phyloP scores from a whole-genome alignment of 441 rosid species.

The Jatropha podagrica region DNA sequence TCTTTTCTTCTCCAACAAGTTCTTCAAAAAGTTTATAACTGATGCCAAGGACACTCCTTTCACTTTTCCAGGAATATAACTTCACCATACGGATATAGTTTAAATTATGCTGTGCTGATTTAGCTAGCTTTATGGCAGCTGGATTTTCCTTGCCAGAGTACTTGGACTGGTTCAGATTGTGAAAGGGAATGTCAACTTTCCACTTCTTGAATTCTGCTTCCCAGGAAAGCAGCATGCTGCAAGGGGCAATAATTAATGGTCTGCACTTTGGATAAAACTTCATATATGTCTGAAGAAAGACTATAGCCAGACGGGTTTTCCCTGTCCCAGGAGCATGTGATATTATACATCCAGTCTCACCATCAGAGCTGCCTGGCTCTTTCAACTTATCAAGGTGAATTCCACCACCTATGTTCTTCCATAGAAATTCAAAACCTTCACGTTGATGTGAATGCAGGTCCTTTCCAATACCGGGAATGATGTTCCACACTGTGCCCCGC shows the following conservation, averaged over 20 bases:
- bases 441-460: constrained; percentile 62
- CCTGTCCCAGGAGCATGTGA: constrained; percentile 92
- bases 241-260: constrained; percentile 71
- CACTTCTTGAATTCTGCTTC: constrained; percentile 69
- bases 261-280: constrained; percentile 50
- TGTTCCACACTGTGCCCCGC: constrained; percentile 70
- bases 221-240: constrained; percentile 60
- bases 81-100: constrained; percentile 43
- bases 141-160: constrained; percentile 46
- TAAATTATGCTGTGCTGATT: not conserved
- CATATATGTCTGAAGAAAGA: constrained; percentile 58
- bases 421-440: constrained; percentile 75
- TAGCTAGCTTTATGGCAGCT: constrained; percentile 21
- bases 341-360: constrained; percentile 65
- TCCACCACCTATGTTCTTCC: constrained; percentile 71
- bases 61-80: constrained; percentile 52
- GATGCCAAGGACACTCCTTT: constrained; percentile 53
- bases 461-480: constrained; percentile 51
- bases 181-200: constrained; percentile 52
- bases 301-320: constrained; percentile 70
- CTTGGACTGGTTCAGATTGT: constrained; percentile 45
- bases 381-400: constrained; percentile 46
- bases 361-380: constrained; percentile 23
- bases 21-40: constrained; percentile 57
- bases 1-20: constrained; percentile 36